Base-by-base conservation (phyloP, 2,329 filamentous ascomycete species). In the Xylaria sp. region DNA sequence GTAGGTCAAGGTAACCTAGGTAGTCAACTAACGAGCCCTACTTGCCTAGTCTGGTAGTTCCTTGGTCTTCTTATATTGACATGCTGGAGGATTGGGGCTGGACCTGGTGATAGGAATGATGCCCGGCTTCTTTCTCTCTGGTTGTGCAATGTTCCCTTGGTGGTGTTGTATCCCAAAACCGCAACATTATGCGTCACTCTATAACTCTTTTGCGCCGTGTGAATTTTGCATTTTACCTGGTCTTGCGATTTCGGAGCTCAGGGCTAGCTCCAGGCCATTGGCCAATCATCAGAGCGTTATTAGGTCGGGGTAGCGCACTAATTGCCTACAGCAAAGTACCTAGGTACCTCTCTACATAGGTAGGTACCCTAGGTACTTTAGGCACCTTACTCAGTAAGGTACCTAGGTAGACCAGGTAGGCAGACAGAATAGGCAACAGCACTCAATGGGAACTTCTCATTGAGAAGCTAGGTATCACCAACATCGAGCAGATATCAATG, bases 181-280 rank as follows among this genome's bases (percentile, higher is more conserved):
- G 9, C 5, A 42, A 16, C 53, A 63, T 29, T 44, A 64, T 60
- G 65, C 55, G 65, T 68, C 65, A 68, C 60, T 59, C 53, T n/a
- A 6, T 27, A 21, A 32, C 18, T 50, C 29, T 44, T 35, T 35
- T 10, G 42, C 42, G 40, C 32, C 12, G 40, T 60, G 42, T 57
- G 51, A 63, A 62, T 66, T 66, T 66, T 66, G 58, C 50, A 62
- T 66, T 66, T 66, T 66, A 50, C 50, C 42, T n/a, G 47, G 54
- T 29, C 21, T 12, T 66, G 65, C 65, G 65, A 35, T 40, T 47
- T 67, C 65, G 65, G 65, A 67, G 65, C 58, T 50, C n/a, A 40
- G 50, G 32, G 29, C 53, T 50, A 47, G 27, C 32, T 37, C 6
- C 16, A 40, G 32, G 12, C 65, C 59, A 63, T 63, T 59, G 65